Evolutionary conservation across 192 early-diverging fungal species (phyloP).

Genomic region (Coemansia sp.): DNA sequence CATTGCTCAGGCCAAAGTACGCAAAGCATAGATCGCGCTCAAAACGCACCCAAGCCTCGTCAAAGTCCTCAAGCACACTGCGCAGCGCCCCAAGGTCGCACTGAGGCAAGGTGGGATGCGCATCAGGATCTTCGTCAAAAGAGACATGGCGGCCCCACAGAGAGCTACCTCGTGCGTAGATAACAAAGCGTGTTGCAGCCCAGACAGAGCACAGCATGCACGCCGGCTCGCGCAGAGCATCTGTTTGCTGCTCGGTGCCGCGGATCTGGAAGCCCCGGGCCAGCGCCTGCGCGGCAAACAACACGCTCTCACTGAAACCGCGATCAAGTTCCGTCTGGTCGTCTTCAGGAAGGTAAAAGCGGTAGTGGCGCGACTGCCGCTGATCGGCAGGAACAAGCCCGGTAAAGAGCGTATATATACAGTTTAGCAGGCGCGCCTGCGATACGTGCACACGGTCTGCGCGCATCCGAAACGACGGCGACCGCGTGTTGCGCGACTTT

Average conservation of each 20-base stretch:
- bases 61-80: conserved; percentile 62
- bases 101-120: not conserved
- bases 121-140: not conserved
- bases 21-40: conserved; percentile 69
- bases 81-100: conserved; percentile 46
- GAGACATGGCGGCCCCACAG: conserved; percentile 13
- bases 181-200: conserved; percentile 59
- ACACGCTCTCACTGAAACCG: conserved; percentile 68
- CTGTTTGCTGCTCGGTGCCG: conserved; percentile 62
- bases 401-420: conserved; percentile 56
- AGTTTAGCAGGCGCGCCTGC: conserved; percentile 58
- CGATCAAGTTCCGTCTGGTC: conserved; percentile 68
- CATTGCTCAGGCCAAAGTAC: conserved; percentile 63
- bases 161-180: conserved; percentile 31
- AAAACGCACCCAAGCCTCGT: conserved; percentile 65
- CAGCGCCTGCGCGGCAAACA: conserved; percentile 69
- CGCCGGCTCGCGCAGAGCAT: conserved; percentile 56
- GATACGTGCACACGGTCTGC: conserved; percentile 62
- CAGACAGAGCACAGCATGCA: conserved; percentile 57
- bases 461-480: conserved; percentile 40
- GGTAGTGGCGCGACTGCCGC: conserved; percentile 57
- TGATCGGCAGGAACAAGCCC: conserved; percentile 42
- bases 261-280: conserved; percentile 65
- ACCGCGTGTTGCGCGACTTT: conserved; percentile 21
- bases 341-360: conserved; percentile 61